A percentile compares a stretch with the other conserved stretches of the same genome.
Evolutionary conservation across 2,329 filamentous ascomycete species (phyloP).

Genomic region (Phaeosphaeria sp.): DNA sequence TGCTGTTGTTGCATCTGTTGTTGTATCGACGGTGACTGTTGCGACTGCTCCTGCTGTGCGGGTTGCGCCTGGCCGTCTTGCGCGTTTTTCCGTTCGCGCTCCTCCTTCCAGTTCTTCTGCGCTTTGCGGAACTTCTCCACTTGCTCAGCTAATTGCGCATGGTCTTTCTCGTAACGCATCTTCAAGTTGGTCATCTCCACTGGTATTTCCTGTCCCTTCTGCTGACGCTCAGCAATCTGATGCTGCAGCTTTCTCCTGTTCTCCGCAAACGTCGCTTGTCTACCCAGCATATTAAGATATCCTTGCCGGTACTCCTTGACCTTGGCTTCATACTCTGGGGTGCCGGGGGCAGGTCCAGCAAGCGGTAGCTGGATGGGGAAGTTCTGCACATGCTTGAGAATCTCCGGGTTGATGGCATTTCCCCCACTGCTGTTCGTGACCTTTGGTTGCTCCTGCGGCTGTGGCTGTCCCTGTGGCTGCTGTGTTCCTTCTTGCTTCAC

Average conservation of each 20-base stretch:
- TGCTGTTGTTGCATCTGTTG: constrained; percentile 23
- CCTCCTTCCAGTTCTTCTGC: constrained; percentile 43
- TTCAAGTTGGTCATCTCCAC: constrained; percentile 37
- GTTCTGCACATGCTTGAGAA: constrained; percentile 46
- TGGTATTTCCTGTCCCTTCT: constrained; percentile 42
- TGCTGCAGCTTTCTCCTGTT: constrained; percentile 33
- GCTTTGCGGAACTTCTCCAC: constrained; percentile 46
- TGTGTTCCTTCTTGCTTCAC: constrained; percentile 36
- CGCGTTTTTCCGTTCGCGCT: constrained; percentile 40
- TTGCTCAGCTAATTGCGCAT: constrained; percentile 36
- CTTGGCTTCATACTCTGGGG: constrained; percentile 45
- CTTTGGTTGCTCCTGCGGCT: constrained; percentile 6
- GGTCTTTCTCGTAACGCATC: constrained; percentile 37
- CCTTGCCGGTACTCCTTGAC: constrained; percentile 44
- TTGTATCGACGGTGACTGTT: constrained; percentile 18
- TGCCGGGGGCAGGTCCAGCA: constrained; percentile 35
- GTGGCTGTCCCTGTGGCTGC: constrained; percentile 1
- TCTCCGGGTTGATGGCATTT: constrained; percentile 36
- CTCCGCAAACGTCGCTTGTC: constrained; percentile 36
- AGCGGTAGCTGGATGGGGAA: constrained; percentile 44
- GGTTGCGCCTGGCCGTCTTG: constrained; percentile 39
- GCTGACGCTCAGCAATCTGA: constrained; percentile 41
- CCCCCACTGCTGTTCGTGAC: constrained; percentile 13
- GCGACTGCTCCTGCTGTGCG: constrained; percentile 8
- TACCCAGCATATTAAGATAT: constrained; percentile 44